Evolutionary conservation across 169 alveolate genomes (phyloP).

Genomic region (Plasmodium gaboni): DNA sequence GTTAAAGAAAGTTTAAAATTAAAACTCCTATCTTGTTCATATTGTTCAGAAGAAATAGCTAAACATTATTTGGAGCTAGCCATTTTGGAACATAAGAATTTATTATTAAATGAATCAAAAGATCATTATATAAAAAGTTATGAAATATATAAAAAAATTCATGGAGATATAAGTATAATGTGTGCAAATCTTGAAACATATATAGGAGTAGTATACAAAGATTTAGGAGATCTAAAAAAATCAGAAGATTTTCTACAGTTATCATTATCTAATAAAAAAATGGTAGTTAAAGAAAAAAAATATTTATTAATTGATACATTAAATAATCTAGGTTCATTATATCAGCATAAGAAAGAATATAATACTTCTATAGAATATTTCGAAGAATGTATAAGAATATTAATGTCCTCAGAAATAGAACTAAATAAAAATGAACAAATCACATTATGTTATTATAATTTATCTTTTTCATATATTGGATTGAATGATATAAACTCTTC

Average conservation of each 20-base stretch:
- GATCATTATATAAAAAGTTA: conserved; percentile 74
- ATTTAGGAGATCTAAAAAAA: conserved; percentile 60
- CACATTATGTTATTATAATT: conserved; percentile 68
- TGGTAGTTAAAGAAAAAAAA: conserved; percentile 34
- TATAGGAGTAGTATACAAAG: conserved; percentile 73
- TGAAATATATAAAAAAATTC: conserved; percentile 64
- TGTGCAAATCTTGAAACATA: conserved; percentile 76
- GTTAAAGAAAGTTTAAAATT: conserved; percentile 69
- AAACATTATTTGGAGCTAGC: conserved; percentile 77
- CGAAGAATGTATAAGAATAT: conserved; percentile 54
- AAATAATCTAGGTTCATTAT: conserved; percentile 70
- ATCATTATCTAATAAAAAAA: conserved; percentile 71
- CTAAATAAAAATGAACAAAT: conserved; percentile 73
- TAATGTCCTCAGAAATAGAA: conserved; percentile 47
- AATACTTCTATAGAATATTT: conserved; percentile 55
- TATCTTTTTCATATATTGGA: conserved; percentile 71
- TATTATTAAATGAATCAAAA: conserved; percentile 53
- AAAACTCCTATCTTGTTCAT: conserved; percentile 45
- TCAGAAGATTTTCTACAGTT: conserved; percentile 64
- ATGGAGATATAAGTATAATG: conserved; percentile 59
- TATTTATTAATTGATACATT: conserved; percentile 71
- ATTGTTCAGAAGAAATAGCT: conserved; percentile 72
- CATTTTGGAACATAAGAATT: conserved; percentile 73
- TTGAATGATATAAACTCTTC: conserved; percentile 59
- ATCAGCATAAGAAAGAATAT: conserved; percentile 51